phyloP scores from a whole-genome alignment of 2,329 filamentous ascomycete genomes.

The Sporothrix schenckii region DNA sequence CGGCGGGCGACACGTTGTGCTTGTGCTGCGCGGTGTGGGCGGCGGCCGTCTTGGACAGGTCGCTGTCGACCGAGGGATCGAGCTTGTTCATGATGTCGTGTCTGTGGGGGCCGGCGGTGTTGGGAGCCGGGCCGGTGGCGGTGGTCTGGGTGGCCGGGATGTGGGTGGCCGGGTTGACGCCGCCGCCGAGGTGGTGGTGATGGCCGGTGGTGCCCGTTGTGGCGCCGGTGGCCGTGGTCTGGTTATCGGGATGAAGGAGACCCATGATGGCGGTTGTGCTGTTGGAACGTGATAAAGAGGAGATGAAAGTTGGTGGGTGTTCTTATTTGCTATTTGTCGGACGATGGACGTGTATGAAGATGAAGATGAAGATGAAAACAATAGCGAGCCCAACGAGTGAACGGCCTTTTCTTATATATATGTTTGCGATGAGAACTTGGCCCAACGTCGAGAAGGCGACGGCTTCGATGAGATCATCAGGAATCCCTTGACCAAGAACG shows the following conservation, averaged over 20 bases:
- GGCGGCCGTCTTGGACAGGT: constrained; percentile 34
- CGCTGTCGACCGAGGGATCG: constrained; percentile 48
- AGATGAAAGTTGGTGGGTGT: not conserved
- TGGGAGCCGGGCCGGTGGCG: constrained; percentile 41
- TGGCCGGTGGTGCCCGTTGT: not conserved
- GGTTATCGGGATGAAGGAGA: constrained; percentile 30
- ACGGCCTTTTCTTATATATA: not conserved
- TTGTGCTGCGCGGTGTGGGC: constrained; percentile 5
- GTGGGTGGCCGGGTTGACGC: constrained; percentile 26
- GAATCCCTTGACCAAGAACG: constrained; percentile 12
- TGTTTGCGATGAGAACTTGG: not conserved
- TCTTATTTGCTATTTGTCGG: not conserved
- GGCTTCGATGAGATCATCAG: constrained; percentile 18
- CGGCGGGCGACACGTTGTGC: constrained; percentile 10
- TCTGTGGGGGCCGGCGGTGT: constrained; percentile 50
- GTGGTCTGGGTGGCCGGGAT: constrained; percentile 30
- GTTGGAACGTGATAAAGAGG: not conserved
- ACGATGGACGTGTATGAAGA: not conserved
- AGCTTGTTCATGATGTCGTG: constrained; percentile 49
- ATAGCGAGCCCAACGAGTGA: not conserved
- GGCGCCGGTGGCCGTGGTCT: constrained; percentile 1
- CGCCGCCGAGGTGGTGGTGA: constrained; percentile 12
- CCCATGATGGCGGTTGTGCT: constrained; percentile 29
- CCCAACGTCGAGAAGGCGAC: not conserved
- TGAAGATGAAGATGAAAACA: not conserved